Base-by-base conservation (phyloP, 768 basidiomycete genomes). In the Pisolithus microcarpus region DNA sequence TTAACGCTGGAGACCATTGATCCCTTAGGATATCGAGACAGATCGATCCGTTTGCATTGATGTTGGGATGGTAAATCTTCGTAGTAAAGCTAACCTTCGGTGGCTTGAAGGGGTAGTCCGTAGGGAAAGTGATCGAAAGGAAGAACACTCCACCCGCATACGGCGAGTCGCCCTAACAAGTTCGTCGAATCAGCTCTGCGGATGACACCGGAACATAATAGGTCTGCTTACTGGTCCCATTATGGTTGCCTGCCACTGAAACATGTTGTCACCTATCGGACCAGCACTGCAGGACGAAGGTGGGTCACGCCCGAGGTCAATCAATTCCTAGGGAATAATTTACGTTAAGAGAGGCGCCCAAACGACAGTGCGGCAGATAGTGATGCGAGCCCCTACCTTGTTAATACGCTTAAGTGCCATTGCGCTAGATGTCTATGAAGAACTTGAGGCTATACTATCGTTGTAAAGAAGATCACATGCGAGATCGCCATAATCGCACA, bases 401-500 rank as follows among this genome's bases (percentile, higher is more conserved):
- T 95, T 95, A 77, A 98, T 98, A 80, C 95, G 95, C 80, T 95
- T 96, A 60, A 96, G 80, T 65, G 95, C 93, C 95, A 97, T 97
- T 62, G 61, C 39, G 43, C 7, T 49, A 48, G 39, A 46, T 54
- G 38, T 43, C 21, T 38, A 52, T 51, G 45, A 52, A 54, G 6
- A 40, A 50, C 42, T 54, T 13, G 51, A 48, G 42, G 58, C 55
- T 67, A 50, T 52, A 52, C 39, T n/a, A 46, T 45, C 18, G 21
- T 21, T 46, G 47, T 23, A n/a, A 48, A 3, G 38, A 30, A 48
- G 46, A 63, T 67, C 63, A 52, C 28, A 24, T 38, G 7, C 13
- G 48, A 61, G 66, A 70, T 69, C 70, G 59, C 52, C 19, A 34
- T 53, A 62, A 75, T 75, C 74, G 64, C 59, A 56, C 57, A 55